Conservation (phyloP, 129 eudicot species). For the Daucus carota region DH1_v3.0 NC_030385.2:35450001-35450500, state of each 20-base stretch:
- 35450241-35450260: constrained; percentile 6
- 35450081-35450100: background rate
- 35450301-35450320: background rate
- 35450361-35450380: too few relatives aligned
- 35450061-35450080: too few relatives aligned
- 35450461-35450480: too few relatives aligned
- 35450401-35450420: too few relatives aligned
- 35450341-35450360: too few relatives aligned
- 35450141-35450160: background rate
- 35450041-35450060: background rate
- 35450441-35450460: too few relatives aligned
- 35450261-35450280: background rate
- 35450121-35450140: background rate
- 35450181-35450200: background rate
- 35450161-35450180: background rate
- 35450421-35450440: too few relatives aligned
- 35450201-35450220: background rate
- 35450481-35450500: too few relatives aligned
- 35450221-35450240: background rate
- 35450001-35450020: constrained; percentile 12
- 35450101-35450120: background rate
- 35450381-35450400: too few relatives aligned
- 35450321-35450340: too few relatives aligned
- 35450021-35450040: background rate
- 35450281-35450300: background rate